phyloP scores from a whole-genome alignment of 768 basidiomycete genomes.

The Saitozyma sp. region DNA sequence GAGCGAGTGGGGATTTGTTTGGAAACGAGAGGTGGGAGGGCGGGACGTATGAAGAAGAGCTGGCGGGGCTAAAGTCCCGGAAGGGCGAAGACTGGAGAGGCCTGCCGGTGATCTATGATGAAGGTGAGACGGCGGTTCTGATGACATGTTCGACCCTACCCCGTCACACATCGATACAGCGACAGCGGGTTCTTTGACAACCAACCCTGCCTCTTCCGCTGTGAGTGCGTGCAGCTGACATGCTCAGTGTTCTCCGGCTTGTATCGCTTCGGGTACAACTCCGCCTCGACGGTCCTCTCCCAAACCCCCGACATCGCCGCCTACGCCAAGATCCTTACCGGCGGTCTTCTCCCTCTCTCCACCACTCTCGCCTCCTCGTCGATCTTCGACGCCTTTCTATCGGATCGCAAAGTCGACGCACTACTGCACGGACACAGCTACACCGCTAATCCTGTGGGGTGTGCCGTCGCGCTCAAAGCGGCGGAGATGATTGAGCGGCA shows the following conservation, averaged over 20 bases:
- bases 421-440: constrained; percentile 94
- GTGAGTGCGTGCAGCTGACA: background rate
- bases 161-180: no score
- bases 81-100: constrained; percentile 59
- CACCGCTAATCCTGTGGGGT: constrained; percentile 89
- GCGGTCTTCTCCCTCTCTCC: constrained; percentile 83
- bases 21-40: constrained; percentile 26
- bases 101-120: constrained; percentile 90
- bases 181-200: no score
- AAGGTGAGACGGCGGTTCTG: constrained; percentile 52
- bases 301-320: constrained; percentile 81
- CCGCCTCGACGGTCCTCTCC: constrained; percentile 64
- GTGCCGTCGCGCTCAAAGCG: constrained; percentile 82
- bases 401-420: constrained; percentile 75
- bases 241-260: constrained; percentile 77
- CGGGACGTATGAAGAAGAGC: constrained; percentile 14
- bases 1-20: constrained; percentile 56
- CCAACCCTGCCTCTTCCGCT: background rate
- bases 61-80: constrained; percentile 8
- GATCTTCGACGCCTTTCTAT: constrained; percentile 77
- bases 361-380: constrained; percentile 77
- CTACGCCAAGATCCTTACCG: constrained; percentile 90
- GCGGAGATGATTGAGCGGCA: constrained; percentile 66
- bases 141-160: background rate
- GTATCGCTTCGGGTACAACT: constrained; percentile 77